These are phyloP conservation scores for Chaetomiaceae sp. DNA, from an alignment of 2,329 filamentous ascomycete species.

Conservation along the genomic window DNA sequence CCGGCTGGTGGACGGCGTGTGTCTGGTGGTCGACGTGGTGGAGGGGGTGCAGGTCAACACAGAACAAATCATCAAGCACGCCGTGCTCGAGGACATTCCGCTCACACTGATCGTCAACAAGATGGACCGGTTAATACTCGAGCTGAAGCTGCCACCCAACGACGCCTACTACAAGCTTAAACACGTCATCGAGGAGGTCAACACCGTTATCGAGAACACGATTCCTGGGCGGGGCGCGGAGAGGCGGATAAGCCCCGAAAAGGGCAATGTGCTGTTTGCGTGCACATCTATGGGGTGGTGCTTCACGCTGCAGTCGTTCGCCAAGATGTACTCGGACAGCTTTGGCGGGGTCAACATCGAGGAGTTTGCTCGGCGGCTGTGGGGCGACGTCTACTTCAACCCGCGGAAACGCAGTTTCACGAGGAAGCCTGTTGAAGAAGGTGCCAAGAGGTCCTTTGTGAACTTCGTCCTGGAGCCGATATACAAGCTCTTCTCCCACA, in stretches of 20 bases:
- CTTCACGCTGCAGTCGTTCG: constrained; percentile 89
- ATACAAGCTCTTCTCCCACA: constrained; percentile 95
- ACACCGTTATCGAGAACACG: constrained; percentile 86
- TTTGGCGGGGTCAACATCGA: constrained; percentile 74
- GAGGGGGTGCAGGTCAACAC: constrained; percentile 99
- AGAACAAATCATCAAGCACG: constrained; percentile 95
- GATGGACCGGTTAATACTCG: constrained; percentile 89
- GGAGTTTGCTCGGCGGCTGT: constrained; percentile 79
- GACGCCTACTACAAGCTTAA: constrained; percentile 99
- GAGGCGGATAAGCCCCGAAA: constrained; percentile 83
- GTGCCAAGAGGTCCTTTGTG: constrained; percentile 79
- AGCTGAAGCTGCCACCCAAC: constrained; percentile 86
- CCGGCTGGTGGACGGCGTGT: constrained; percentile 83
- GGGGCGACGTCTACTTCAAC: constrained; percentile 97
- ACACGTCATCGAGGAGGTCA: constrained; percentile 97
- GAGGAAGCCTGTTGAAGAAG: constrained; percentile 74
- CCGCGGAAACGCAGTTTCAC: constrained; percentile 86
- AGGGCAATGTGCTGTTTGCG: constrained; percentile 96
- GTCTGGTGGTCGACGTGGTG: constrained; percentile 89
- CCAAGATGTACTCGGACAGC: constrained; percentile 90
- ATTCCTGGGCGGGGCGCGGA: constrained; percentile 74
- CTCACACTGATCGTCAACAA: constrained; percentile 93
- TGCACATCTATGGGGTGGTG: constrained; percentile 94
- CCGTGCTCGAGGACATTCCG: constrained; percentile 81
- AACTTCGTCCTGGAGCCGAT: constrained; percentile 94